Base-by-base conservation (phyloP, 2,329 filamentous ascomycete genomes). In the Calonectria honghensis region DNA sequence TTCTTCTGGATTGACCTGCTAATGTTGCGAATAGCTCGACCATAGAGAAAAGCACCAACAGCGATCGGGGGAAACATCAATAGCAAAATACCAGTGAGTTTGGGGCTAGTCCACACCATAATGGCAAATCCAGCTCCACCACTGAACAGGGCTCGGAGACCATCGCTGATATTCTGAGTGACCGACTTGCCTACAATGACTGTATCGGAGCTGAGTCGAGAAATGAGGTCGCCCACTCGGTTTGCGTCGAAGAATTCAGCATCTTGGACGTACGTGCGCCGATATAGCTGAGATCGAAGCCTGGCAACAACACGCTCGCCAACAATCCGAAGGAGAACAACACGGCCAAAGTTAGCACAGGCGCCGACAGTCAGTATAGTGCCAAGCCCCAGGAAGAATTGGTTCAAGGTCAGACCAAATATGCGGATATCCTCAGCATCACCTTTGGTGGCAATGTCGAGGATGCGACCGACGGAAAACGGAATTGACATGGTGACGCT, bases 231-330 rank as follows among this genome's bases (percentile, higher is more conserved):
- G 84, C 97, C 97, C 32, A 98, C 96, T 32, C 97, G 92, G 86
- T 99, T 99, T 50, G 97, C 97, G 83, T 99, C 97, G 82, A 99
- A 99, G 87, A 99, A 99, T 82, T 98, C 97, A 73, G 97, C 97
- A 84, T 99, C 97, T 84, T 99, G 97, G n/a, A 97, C 91, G 80
- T 97, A 98, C 0, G 97, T 99, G 77, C 94, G 92, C 78, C 95
- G 92, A 87, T 98, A 99, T 5, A 99, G 91, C 82, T 95, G 94
- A 20, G 96, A 96, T 75, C 97, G 92, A 70, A 99, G 89, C 79
- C 96, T 92, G 14, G 96, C 94, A 69, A 99, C 97, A 73, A 99
- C 97, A 52, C 97, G 91, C 85, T 99, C 97, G 76, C 97, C 97
- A 10, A 99, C 95, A 75, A 98, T 97, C 32, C 97, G 93, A 29